A percentile compares a stretch with the other conserved stretches of the same genome.
These are phyloP conservation scores for Kwoniella europaea DNA, from an alignment of 768 basidiomycete genomes.

Conservation along the genomic window DNA sequence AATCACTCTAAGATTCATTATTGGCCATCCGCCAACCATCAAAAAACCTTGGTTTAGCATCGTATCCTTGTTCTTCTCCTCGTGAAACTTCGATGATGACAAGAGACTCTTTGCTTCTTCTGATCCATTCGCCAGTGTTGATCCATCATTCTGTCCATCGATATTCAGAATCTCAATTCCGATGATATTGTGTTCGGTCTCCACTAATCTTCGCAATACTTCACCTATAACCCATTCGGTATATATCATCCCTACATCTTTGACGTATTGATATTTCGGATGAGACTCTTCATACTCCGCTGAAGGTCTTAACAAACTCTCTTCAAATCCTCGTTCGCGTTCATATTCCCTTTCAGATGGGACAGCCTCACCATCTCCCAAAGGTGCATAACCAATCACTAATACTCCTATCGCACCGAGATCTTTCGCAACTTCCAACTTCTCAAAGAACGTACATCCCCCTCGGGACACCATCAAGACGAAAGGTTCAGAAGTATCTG, in stretches of 20 bases:
- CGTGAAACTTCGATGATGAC: no score
- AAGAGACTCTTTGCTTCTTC: not conserved
- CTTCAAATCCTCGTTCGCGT: conserved; percentile 10
- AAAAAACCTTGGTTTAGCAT: conserved; percentile 10
- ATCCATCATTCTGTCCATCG: conserved; percentile 12
- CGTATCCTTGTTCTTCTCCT: not conserved
- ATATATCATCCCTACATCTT: conserved; percentile 46
- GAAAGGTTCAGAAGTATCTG: conserved; percentile 13
- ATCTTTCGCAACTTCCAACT: conserved; percentile 70
- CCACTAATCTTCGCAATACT: conserved; percentile 15
- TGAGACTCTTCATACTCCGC: conserved; percentile 34
- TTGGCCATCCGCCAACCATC: conserved; percentile 39
- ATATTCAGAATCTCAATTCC: conserved; percentile 25
- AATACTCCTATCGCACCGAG: conserved; percentile 80
- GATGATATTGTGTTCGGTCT: conserved; percentile 12
- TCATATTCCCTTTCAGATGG: not conserved
- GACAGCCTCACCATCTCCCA: not conserved
- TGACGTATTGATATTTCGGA: conserved; percentile 10
- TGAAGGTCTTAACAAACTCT: conserved; percentile 47
- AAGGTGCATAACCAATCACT: conserved; percentile 61
- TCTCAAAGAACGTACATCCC: conserved; percentile 84
- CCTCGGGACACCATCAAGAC: conserved; percentile 73
- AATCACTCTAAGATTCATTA: conserved; percentile 40
- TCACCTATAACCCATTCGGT: conserved; percentile 39
- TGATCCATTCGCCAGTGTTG: not conserved